These are phyloP conservation scores for Dittrichia graveolens DNA, from an alignment of 129 eudicot species.

Conservation along the genomic window DNA sequence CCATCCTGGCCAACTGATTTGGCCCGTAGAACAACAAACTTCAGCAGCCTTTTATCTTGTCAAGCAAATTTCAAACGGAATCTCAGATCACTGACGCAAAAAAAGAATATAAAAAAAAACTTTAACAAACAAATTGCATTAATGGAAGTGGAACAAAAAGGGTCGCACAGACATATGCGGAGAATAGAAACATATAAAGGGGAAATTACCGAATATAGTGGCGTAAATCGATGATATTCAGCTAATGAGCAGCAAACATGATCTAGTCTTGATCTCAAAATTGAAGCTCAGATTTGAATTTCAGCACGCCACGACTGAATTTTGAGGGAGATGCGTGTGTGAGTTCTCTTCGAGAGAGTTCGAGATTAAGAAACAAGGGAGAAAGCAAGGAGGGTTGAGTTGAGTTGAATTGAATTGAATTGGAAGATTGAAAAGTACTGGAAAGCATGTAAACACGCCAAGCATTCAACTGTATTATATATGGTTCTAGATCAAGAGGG, in stretches of 20 bases:
- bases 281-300: conserved; percentile 25
- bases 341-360: conserved; percentile 18
- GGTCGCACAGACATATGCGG: not conserved
- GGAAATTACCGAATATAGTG: conserved; percentile 7
- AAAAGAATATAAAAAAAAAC: not conserved
- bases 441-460: conserved; percentile 33
- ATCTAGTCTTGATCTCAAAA: conserved; percentile 7
- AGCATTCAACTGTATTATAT: conserved; percentile 26
- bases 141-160: conserved; percentile 4
- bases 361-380: not conserved
- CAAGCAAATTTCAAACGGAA: conserved; percentile 17
- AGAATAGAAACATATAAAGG: conserved; percentile 10
- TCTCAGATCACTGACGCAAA: conserved; percentile 34
- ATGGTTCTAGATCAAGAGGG: conserved; percentile 5
- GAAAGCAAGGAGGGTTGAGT: not conserved
- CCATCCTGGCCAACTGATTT: conserved; percentile 48
- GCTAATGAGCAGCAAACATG: not conserved
- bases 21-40: conserved; percentile 34
- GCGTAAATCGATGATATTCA: conserved; percentile 22
- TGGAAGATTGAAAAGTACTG: conserved; percentile 22
- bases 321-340: conserved; percentile 22
- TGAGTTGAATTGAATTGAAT: conserved; percentile 21
- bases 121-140: conserved; percentile 13
- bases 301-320: not conserved
- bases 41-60: conserved; percentile 34